A percentile compares a stretch with the other conserved stretches of the same genome.
Conservation (phyloP, 768 basidiomycete species). For the Tephrocybe sp. region DNA sequence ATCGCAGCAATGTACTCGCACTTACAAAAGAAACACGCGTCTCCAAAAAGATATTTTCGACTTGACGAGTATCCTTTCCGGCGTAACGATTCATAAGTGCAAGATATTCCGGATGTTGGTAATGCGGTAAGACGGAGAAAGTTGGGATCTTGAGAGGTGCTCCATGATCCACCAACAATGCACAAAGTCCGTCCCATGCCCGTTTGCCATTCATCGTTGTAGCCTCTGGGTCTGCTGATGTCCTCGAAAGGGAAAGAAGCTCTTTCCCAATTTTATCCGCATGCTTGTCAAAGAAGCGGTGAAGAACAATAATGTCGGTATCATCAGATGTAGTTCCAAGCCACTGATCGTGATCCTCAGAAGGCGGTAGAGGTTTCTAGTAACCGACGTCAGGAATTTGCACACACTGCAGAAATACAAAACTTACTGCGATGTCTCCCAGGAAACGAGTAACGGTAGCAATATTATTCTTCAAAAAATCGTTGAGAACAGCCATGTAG, state of each 20-base stretch:
- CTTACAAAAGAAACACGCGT: constrained; percentile 45
- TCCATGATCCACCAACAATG: constrained; percentile 75
- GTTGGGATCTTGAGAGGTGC: constrained; percentile 65
- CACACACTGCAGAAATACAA: background rate
- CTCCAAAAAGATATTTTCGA: constrained; percentile 66
- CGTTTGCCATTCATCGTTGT: constrained; percentile 65
- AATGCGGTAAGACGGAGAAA: constrained; percentile 44
- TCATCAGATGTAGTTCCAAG: constrained; percentile 76
- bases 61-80: constrained; percentile 56
- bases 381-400: background rate
- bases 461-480: constrained; percentile 69
- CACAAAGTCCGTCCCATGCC: constrained; percentile 83
- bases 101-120: constrained; percentile 60
- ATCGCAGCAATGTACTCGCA: background rate
- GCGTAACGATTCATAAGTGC: constrained; percentile 65
- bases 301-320: constrained; percentile 78
- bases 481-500: constrained; percentile 79
- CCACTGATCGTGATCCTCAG: constrained; percentile 72
- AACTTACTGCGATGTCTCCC: constrained; percentile 66
- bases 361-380: constrained; percentile 33
- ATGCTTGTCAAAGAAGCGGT: constrained; percentile 82
- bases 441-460: constrained; percentile 73
- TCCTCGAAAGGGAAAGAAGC: constrained; percentile 67
- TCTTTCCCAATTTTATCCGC: constrained; percentile 89
- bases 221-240: constrained; percentile 52